Base-by-base conservation (phyloP, 2,329 filamentous ascomycete genomes). In the Fusarium phyllophilum region DNA sequence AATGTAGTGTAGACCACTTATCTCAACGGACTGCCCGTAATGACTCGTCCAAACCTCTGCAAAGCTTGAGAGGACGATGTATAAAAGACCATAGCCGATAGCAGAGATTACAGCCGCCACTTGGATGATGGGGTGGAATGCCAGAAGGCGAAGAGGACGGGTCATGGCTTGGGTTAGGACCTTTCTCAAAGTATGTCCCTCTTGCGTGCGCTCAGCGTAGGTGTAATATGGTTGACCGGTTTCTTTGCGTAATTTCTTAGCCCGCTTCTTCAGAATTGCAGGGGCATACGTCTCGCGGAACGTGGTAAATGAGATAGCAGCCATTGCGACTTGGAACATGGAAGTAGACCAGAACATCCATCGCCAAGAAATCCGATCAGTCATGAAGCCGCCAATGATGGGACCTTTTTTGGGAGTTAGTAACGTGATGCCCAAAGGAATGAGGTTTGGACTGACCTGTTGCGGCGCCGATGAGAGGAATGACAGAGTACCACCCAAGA, bases 1-100 rank as follows among this genome's bases (percentile, higher is more conserved):
- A 45, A 92, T 85, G 80, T 91, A 92, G 79, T 92, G 90, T 2
- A 93, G 79, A 1, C 89, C 89, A n/a, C 87, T 89, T 34, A 89
- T 88, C 59, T 88, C 87, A 15, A 86, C 83, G 1, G 86, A 85
- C 75, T 91, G 84, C 60, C 84, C 77, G 75, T 93, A 94, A 20
- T 84, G 80, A 0, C 78, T 72, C 5, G 79, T 83, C 89, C 89
- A 93, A 2, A 93, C 82, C 0, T 79, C 76, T 0, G 91, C 88
- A 72, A 92, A 92, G 5, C 88, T 91, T 0, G 89, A 87, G 1
- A 93, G 85, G 36, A 90, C 84, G 29, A 93, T 86, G 64, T 92
- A 93, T 77, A 92, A 87, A 2, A 91, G 79, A 0, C 91, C 90
- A 71, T 91, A 92, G 22, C 88, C 81, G 70, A 89, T 88, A 2